Base-by-base conservation (phyloP, 148 eudicot species). In the Diospyros lotus region DNA sequence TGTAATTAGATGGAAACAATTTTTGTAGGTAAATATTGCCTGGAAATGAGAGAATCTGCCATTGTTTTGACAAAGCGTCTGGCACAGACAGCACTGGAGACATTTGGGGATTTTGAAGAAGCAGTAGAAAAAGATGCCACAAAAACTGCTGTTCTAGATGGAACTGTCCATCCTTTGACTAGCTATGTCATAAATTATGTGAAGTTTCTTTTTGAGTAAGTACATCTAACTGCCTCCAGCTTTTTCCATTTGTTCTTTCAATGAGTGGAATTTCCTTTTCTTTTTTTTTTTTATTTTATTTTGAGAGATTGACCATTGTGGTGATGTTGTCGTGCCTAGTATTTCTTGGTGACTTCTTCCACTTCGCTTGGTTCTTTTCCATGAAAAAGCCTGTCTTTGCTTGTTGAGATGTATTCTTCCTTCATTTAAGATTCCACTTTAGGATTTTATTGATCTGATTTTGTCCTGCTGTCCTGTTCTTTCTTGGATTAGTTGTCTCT, bases 81-180 rank as follows among this genome's bases (percentile, higher is more conserved):
- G n/a, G 97, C 97, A 59, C 91, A 92, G 77, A 92, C 98, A 70
- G 91, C 97, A 45, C 91, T 92, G 74, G 96, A 94, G 79, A 94
- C 94, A 2, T 92, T 94, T 74, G 89, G 80, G 58, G 97, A 92
- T 82, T 94, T 94, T 82, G 93, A 94, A 84, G 98, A 90, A 82
- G 98, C 97, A 39, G 94, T 94, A 59, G 96, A 92, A 80, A 94
- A 92, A 81, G 98, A 94, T 82, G 91, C 96, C 80, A 90, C 98
- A 63, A 89, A 85, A 86, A 94, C 97, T 58, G 86, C 94, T 66
- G 96, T 94, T 78, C 85, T 87, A 80, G 97, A 94, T 79, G 98
- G 97, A 82, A 94, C 96, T 6, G 98, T 94, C 77, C 98, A 94
- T 85, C 98, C 98, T 43, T 77, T 94, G 76, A 94, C 96, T 67